Conservation (phyloP, 1,139 yeast species). For the Hyphopichia burtonii region DNA sequence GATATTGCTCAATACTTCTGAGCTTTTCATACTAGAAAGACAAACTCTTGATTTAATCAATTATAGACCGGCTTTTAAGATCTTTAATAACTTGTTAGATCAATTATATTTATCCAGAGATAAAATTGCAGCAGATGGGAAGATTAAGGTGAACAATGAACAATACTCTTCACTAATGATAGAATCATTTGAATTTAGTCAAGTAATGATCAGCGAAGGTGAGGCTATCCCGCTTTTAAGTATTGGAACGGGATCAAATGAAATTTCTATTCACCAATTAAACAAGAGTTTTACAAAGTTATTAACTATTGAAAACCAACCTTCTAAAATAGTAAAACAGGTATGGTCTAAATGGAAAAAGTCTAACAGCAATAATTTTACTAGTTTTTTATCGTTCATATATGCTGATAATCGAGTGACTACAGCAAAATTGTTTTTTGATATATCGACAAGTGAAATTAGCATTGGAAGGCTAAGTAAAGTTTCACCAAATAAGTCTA, state of each 20-base stretch:
- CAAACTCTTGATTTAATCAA: constrained; percentile 20
- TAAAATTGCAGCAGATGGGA: constrained; percentile 8
- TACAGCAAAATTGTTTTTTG: constrained; percentile 8
- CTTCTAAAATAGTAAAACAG: constrained; percentile 15
- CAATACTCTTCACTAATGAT: constrained; percentile 25
- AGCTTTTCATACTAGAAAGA: constrained; percentile 32
- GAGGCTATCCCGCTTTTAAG: constrained; percentile 13
- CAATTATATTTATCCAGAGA: constrained; percentile 16
- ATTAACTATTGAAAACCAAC: constrained; percentile 5
- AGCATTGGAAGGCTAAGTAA: background rate
- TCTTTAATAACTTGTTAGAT: constrained; percentile 26
- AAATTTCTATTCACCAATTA: constrained; percentile 20
- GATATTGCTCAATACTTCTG: constrained; percentile 40
- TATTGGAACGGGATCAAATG: constrained; percentile 15
- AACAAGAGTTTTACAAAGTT: constrained; percentile 11
- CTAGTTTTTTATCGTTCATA: constrained; percentile 13
- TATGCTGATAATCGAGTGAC: constrained; percentile 19
- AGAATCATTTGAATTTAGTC: constrained; percentile 28
- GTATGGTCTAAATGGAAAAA: constrained; percentile 22
- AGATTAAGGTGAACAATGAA: constrained; percentile 15
- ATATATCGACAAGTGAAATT: constrained; percentile 1
- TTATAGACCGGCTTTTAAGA: constrained; percentile 23
- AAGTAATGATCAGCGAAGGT: constrained; percentile 9
- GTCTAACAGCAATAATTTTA: constrained; percentile 3
- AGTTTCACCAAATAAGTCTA: background rate